A percentile compares a stretch with the other conserved stretches of the same genome.
These are phyloP conservation scores for Agrostemma githago DNA, from an alignment of 148 eudicot genomes.

Conservation along the genomic window DNA sequence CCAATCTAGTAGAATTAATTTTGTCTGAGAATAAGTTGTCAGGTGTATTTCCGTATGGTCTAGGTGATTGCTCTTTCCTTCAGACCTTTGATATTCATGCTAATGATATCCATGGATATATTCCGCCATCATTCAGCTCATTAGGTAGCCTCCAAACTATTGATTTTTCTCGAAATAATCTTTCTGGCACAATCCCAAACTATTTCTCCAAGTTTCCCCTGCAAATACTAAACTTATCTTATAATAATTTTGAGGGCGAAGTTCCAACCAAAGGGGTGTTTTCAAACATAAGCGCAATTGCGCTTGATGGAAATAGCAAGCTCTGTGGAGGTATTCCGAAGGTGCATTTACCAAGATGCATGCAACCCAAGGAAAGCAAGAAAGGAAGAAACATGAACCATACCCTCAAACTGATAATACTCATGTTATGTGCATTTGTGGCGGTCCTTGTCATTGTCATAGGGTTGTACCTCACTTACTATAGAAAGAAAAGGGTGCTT, in stretches of 20 bases:
- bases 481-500: slow-evolving; percentile 8
- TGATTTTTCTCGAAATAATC: slow-evolving; percentile 39
- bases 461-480: slow-evolving; percentile 4
- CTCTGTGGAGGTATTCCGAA: slow-evolving; percentile 41
- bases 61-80: slow-evolving; percentile 26
- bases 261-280: slow-evolving; percentile 39
- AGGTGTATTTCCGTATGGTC: slow-evolving; percentile 32
- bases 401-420: not conserved
- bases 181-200: slow-evolving; percentile 34
- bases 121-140: slow-evolving; percentile 24
- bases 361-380: not conserved
- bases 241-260: slow-evolving; percentile 36
- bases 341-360: slow-evolving; percentile 32
- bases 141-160: slow-evolving; percentile 25
- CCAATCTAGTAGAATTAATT: slow-evolving; percentile 21
- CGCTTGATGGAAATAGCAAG: slow-evolving; percentile 29
- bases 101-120: slow-evolving; percentile 27
- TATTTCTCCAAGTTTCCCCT: slow-evolving; percentile 25
- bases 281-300: slow-evolving; percentile 27
- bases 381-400: not conserved
- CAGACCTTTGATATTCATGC: slow-evolving; percentile 16
- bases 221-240: slow-evolving; percentile 27
- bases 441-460: not conserved
- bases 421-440: not conserved
- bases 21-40: slow-evolving; percentile 33